Evolutionary conservation across 257 asterid species (phyloP).

Genomic region (Apocynum venetum): DNA sequence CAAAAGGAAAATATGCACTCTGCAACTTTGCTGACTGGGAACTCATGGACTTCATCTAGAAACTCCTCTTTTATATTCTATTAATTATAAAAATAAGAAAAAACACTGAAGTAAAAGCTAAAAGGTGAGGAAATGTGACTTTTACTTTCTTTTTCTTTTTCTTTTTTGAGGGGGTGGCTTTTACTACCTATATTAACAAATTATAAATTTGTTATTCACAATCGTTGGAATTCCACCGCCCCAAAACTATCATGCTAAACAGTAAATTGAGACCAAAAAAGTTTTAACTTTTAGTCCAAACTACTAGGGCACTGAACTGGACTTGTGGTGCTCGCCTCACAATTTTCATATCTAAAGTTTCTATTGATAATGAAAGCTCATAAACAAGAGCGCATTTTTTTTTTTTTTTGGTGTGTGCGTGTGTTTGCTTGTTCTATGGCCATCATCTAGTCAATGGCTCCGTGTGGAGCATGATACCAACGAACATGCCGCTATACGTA

Average conservation of each 20-base stretch:
- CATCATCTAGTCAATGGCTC: neutral
- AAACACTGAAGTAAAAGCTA: neutral
- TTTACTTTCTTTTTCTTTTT: no score
- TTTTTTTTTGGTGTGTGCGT: neutral
- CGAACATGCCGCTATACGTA: neutral
- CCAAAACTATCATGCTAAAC: neutral
- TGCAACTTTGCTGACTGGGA: neutral
- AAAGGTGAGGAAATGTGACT: neutral
- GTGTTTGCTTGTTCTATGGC: no score
- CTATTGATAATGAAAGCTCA: neutral
- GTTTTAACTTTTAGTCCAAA: neutral
- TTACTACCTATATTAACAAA: neutral
- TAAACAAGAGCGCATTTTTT: neutral
- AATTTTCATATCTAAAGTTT: neutral
- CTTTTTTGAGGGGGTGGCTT: no score
- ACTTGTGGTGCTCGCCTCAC: neutral
- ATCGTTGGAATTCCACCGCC: neutral
- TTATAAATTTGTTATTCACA: neutral
- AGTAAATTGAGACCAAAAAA: neutral
- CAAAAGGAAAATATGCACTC: neutral
- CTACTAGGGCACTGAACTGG: neutral
- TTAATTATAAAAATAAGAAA: no score
- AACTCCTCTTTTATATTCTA: no score
- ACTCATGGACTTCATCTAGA: neutral
- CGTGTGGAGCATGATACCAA: constrained; percentile 8